Evolutionary conservation across 306 rosid genomes (phyloP).

Genomic region (Quercus parvula): DNA sequence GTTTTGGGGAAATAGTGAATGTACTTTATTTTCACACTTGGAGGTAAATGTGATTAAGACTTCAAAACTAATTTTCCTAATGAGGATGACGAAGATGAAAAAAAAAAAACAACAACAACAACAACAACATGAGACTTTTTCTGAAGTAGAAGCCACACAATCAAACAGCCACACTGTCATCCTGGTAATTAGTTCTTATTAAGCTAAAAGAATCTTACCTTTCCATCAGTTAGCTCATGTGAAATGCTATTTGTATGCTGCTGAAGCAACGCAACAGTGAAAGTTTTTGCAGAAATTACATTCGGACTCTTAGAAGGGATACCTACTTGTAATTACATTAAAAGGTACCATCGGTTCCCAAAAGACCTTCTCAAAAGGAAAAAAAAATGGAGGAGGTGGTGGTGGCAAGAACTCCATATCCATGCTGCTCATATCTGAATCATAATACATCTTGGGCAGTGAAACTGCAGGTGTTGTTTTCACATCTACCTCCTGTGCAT

Average conservation of each 20-base stretch:
- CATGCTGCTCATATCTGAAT: constrained; percentile 26
- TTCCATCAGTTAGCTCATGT: constrained; percentile 62
- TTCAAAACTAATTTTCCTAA: no score
- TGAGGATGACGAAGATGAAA: no score
- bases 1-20: background rate
- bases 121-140: no score
- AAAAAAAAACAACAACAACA: no score
- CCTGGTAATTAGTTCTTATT: no score
- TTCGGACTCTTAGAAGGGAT: constrained; percentile 14
- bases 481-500: background rate
- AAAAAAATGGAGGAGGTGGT: constrained; percentile 44
- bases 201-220: constrained; percentile 38
- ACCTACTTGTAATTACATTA: constrained; percentile 25
- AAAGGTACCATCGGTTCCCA: constrained; percentile 37
- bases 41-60: no score
- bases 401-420: constrained; percentile 25
- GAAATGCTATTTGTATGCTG: background rate
- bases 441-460: constrained; percentile 16
- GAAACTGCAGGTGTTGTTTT: constrained; percentile 38
- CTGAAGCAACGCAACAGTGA: no score
- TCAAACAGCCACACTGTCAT: no score
- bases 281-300: constrained; percentile 15
- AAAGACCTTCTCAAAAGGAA: constrained; percentile 30
- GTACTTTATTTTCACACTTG: no score
- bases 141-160: no score